Percentiles rank a stretch among this genome's conserved stretches.
These are phyloP conservation scores for Peniophora sp. DNA, from an alignment of 1,284 basidiomycete species.

Conservation along the genomic window DNA sequence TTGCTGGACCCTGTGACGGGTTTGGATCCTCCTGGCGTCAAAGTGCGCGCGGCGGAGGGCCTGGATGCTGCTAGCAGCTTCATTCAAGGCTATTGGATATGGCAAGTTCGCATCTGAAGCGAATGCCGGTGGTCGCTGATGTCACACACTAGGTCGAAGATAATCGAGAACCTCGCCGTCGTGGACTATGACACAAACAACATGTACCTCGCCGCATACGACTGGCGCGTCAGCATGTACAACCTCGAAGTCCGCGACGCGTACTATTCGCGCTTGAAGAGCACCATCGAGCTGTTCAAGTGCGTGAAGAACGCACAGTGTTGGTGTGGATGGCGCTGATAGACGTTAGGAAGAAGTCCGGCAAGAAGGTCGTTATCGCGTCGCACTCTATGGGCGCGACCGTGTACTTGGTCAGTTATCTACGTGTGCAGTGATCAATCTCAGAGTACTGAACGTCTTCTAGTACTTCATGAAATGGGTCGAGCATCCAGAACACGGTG, in stretches of 20 bases:
- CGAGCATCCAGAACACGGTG: constrained; percentile 79
- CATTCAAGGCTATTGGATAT: constrained; percentile 93
- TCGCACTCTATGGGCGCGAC: constrained; percentile 89
- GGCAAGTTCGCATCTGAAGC: constrained; percentile 39
- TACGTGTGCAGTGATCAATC: constrained; percentile 7
- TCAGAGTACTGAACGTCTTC: background rate
- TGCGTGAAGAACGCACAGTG: constrained; percentile 22
- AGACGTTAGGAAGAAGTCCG: constrained; percentile 51
- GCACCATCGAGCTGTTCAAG: constrained; percentile 81
- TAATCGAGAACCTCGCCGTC: constrained; percentile 89
- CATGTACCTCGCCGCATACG: constrained; percentile 80
- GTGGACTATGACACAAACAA: constrained; percentile 91
- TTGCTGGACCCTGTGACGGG: constrained; percentile 90
- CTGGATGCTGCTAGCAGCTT: constrained; percentile 88
- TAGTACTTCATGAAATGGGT: constrained; percentile 93
- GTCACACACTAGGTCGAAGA: constrained; percentile 60
- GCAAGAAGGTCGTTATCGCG: constrained; percentile 80
- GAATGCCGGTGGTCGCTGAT: background rate
- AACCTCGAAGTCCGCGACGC: constrained; percentile 91
- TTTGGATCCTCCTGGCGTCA: constrained; percentile 84
- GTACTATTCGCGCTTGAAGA: constrained; percentile 86
- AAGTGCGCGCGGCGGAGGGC: constrained; percentile 88
- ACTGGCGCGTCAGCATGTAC: constrained; percentile 87
- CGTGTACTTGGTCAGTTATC: constrained; percentile 30
- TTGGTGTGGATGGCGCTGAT: background rate